These are phyloP conservation scores for Hippophae tibetana DNA, from an alignment of 306 rosid genomes.

Conservation along the genomic window DNA sequence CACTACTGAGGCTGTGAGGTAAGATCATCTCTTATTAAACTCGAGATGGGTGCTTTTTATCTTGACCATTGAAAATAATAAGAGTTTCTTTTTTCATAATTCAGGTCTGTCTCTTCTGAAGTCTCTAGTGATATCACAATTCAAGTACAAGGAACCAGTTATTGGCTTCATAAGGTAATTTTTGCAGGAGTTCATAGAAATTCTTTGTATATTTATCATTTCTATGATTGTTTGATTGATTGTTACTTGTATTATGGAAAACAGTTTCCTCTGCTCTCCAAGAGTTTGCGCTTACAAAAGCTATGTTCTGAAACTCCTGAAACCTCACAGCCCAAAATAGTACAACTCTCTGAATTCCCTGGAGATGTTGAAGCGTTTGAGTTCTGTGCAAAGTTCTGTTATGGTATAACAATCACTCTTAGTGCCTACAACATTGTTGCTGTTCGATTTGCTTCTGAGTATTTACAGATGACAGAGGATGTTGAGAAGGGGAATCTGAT, in stretches of 20 bases:
- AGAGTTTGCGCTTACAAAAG: slow-evolving; percentile 69
- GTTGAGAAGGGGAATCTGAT: slow-evolving; percentile 86
- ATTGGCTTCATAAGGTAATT: slow-evolving; percentile 88
- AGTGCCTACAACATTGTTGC: slow-evolving; percentile 89
- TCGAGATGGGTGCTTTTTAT: slow-evolving; percentile 2
- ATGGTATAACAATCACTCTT: slow-evolving; percentile 81
- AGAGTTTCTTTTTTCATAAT: slow-evolving; percentile 3
- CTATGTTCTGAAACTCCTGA: slow-evolving; percentile 71
- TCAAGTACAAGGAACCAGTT: slow-evolving; percentile 83
- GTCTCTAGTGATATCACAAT: slow-evolving; percentile 87
- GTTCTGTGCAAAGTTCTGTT: slow-evolving; percentile 90
- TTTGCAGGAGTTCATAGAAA: slow-evolving; percentile 7
- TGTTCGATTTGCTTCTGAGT: slow-evolving; percentile 80
- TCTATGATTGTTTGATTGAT: no score
- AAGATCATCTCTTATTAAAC: slow-evolving; percentile 7
- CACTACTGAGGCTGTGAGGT: slow-evolving; percentile 73
- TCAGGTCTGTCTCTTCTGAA: slow-evolving; percentile 94
- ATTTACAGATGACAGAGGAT: slow-evolving; percentile 88
- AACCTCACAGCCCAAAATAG: slow-evolving; percentile 53
- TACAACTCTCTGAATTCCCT: slow-evolving; percentile 83
- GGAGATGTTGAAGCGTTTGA: slow-evolving; percentile 86
- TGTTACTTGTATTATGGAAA: slow-evolving; percentile 11
- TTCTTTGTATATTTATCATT: neutral
- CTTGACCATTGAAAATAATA: neutral
- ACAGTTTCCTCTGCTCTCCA: slow-evolving; percentile 94